Base-by-base conservation (phyloP, 2,329 filamentous ascomycete genomes). In the Xylaria sp. region DNA sequence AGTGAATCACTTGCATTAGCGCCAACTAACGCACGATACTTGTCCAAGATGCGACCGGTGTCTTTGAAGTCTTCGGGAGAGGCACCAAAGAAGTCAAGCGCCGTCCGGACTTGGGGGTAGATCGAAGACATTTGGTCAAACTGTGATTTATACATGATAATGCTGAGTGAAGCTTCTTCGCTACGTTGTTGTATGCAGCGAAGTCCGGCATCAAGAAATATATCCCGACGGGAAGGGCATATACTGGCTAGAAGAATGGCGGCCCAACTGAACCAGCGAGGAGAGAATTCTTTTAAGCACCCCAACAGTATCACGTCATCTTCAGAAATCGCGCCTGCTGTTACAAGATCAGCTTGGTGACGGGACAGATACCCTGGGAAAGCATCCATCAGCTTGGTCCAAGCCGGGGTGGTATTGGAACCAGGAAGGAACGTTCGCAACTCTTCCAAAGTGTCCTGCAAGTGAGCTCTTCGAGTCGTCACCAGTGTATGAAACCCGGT, bases 401-500 rank as follows among this genome's bases (percentile, higher is more conserved):
- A 77, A 25, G 74, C 74, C 23, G 73, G 74, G 9, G 49, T 64
- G 20, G 72, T 72, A 9, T 49, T 20, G 2, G n/a, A 28, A 7
- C 9, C 8, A 2, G 62, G 39, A 23, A 73, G 18, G 33, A 75
- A 62, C 2, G 72, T 60, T 33, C 70, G 68, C 12, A 78, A 66
- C 57, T 79, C 77, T 43, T 72, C 71, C 20, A 64, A 59, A 1
- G 72, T 69, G 62, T 79, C 77, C 58, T 79, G 75, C 68, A 78
- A 72, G 25, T 74, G 71, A 54, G 76, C 76, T 54, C 79, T 79
- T 58, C 77, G 75, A 33, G 74, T 83, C 71, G 74, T 75, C 55
- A 80, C 78, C 1, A 72, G 72, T 20, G 76, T 80, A 23, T 80
- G 82, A 15, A 75, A 23, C 12, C 41, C 39, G 1, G 0, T 79